phyloP scores from a whole-genome alignment of 2,329 filamentous ascomycete genomes.

The Fusarium nanum region DNA sequence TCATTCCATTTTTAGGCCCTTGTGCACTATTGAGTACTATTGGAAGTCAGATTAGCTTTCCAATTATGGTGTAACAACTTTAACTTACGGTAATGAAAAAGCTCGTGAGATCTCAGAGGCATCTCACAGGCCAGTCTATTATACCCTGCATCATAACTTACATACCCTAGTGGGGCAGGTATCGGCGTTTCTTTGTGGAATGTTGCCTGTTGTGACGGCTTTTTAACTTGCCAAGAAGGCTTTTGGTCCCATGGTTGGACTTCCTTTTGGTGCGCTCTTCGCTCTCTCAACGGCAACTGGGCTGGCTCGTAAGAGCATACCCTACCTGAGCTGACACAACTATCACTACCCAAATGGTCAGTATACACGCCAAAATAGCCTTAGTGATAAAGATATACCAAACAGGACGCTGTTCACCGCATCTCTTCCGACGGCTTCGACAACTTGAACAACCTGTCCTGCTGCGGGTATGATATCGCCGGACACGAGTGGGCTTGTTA shows the following conservation, averaged over 20 bases:
- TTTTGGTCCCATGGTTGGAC: slow-evolving; percentile 16
- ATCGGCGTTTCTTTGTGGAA: not conserved
- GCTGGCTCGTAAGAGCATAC: not conserved
- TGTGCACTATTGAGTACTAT: slow-evolving; percentile 2
- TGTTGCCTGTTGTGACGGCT: not conserved
- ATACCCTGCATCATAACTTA: slow-evolving; percentile 4
- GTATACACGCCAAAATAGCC: no score
- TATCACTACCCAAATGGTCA: not conserved
- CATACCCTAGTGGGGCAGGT: not conserved
- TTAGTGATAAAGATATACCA: not conserved
- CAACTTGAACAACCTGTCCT: slow-evolving; percentile 20
- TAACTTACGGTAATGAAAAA: slow-evolving; percentile 21
- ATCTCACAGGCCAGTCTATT: slow-evolving; percentile 12
- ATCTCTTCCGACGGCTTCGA: slow-evolving; percentile 17
- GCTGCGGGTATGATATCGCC: slow-evolving; percentile 15
- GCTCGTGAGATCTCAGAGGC: slow-evolving; percentile 19
- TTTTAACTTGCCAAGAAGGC: slow-evolving; percentile 11
- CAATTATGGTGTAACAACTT: rapidly evolving
- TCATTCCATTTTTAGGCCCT: not conserved
- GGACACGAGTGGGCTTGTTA: not conserved
- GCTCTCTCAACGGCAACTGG: slow-evolving; percentile 7
- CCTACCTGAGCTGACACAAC: slow-evolving; percentile 9
- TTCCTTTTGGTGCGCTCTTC: slow-evolving; percentile 18
- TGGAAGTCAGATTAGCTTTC: not conserved
- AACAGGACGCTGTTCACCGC: slow-evolving; percentile 19